Percentiles rank a stretch among this genome's conserved stretches.
Evolutionary conservation across 2,329 filamentous ascomycete genomes (phyloP).

Genomic region (Colletotrichum nymphaeae): DNA sequence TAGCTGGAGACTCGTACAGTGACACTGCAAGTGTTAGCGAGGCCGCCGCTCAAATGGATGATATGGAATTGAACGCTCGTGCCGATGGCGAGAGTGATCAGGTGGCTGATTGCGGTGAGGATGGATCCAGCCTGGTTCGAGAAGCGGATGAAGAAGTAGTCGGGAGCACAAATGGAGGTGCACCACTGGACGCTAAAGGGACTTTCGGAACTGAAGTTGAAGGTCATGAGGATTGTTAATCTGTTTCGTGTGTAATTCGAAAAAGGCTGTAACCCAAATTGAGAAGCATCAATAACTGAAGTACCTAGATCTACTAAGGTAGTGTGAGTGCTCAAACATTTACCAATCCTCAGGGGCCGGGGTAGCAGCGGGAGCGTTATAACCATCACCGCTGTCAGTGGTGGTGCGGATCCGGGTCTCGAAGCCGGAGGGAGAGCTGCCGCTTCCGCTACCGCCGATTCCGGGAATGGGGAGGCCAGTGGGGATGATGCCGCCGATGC

Average conservation of each 20-base stretch:
- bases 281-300: no score
- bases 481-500: no score
- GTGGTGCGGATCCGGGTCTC: slow-evolving; percentile 6
- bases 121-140: not conserved
- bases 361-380: not conserved
- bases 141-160: not conserved
- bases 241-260: no score
- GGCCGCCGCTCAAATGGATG: not conserved
- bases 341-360: not conserved
- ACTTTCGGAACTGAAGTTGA: no score
- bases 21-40: not conserved
- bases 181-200: not conserved
- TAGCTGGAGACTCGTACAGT: not conserved
- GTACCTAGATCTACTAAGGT: no score
- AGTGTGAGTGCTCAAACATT: not conserved
- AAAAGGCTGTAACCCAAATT: no score
- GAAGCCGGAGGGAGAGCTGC: slow-evolving; percentile 2
- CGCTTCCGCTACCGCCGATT: not conserved
- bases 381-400: not conserved
- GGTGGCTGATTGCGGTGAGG: not conserved
- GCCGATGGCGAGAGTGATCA: not conserved
- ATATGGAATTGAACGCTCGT: not conserved
- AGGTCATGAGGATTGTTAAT: no score
- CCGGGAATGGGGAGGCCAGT: not conserved
- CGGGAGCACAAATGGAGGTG: no score